Evolutionary conservation across 164 flowering plant species (phyloP), one percentile per base, ranked within the genome.

Genomic region (Liriodendron chinense): DNA sequence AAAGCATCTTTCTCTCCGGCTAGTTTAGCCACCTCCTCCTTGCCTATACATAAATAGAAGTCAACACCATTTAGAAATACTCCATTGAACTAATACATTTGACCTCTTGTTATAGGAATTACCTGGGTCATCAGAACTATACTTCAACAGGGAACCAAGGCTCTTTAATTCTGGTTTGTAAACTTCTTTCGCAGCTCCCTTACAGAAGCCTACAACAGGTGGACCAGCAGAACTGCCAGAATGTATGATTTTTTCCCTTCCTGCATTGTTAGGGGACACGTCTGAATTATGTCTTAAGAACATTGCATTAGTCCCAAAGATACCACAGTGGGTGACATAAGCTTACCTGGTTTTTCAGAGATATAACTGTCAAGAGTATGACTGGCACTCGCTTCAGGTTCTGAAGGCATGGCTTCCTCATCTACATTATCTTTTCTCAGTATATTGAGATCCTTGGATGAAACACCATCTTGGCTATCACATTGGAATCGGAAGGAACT

Each of bases 51-150:
- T 24, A 26, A 68, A 68, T 1, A 68, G 68, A 43, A 53, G 24
- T 14, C 9, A 53, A 70, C 2, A 8, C 49, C 25, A 47, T 66
- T 47, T 8, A 48, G 24, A 28, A 8, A 28, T 62, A 18, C 43
- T 69, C 47, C 22, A 13, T n/a, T 24, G 66, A 53, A 34, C 63
- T 14, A 74, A 49, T 65, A 62, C 50, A 72, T 1, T 49, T 28
- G 26, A 73, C 22, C 59, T 47, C 47, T 68, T 65, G 66, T 66
- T 47, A 75, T 23, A 50, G 25, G 69, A 64, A 75, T 48, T 71
- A 83, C 86, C 87, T 82, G 80, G 80, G 56, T 65, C 80, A 77
- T 72, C 65, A 76, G 70, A 72, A 43, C 72, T 78, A 24, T 83
- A 82, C 73, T 23, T 22, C 18, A 83, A 47, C 69, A 76, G 53